Conservation (phyloP, 169 alveolate genomes). For the Eimeria necatrix region DNA sequence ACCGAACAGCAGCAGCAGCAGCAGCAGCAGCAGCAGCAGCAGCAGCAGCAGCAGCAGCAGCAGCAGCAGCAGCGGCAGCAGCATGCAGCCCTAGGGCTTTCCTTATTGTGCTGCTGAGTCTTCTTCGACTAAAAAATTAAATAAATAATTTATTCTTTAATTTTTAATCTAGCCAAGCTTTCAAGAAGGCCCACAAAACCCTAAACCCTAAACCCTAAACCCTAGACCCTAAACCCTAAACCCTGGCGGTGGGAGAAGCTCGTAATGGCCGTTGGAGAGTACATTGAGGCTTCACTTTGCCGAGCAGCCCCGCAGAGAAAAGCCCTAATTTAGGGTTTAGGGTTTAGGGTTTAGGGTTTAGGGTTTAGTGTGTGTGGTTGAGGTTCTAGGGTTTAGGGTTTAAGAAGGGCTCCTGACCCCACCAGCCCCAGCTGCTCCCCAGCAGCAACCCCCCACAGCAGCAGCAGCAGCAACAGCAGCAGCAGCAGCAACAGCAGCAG, state of each 20-base stretch:
- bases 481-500: slow-evolving; percentile 6
- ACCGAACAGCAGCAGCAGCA: not conserved
- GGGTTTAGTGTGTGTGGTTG: too few relatives aligned
- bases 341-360: too few relatives aligned
- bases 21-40: not conserved
- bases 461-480: slow-evolving; percentile 36
- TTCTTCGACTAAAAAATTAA: too few relatives aligned
- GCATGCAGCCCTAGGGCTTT: slow-evolving; percentile 59
- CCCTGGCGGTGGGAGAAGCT: not conserved
- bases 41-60: not conserved
- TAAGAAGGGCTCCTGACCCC: not conserved
- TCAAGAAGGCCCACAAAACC: not conserved
- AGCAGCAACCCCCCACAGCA: slow-evolving; percentile 12
- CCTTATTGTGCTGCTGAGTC: too few relatives aligned
- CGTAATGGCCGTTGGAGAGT: not conserved
- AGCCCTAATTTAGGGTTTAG: too few relatives aligned
- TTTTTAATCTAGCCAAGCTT: too few relatives aligned
- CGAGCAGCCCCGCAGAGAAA: not conserved
- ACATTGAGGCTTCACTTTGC: not conserved
- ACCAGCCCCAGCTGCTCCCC: slow-evolving; percentile 6
- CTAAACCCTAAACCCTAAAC: too few relatives aligned
- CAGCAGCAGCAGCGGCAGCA: not conserved
- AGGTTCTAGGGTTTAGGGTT: not conserved
- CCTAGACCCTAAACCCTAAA: too few relatives aligned
- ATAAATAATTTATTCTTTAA: too few relatives aligned